A percentile compares a stretch with the other conserved stretches of the same genome.
phyloP scores from a whole-genome alignment of 768 basidiomycete species.

The Harrya chromipes region DNA sequence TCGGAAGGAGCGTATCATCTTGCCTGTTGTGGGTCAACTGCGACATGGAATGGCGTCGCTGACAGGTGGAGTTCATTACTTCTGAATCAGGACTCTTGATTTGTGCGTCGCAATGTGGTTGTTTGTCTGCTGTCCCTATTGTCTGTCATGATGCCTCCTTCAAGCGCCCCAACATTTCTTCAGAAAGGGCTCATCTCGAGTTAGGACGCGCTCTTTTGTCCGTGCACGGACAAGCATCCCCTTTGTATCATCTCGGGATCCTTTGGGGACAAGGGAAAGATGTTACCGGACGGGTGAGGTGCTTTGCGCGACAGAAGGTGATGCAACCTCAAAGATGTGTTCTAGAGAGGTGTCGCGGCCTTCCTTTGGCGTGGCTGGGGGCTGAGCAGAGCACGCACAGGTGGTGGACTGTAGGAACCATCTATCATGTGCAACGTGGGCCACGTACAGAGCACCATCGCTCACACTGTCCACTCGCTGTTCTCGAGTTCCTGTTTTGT shows the following conservation, averaged over 20 bases:
- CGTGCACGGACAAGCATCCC: slow-evolving; percentile 42
- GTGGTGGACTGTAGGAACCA: slow-evolving; percentile 7
- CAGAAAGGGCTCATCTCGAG: slow-evolving; percentile 45
- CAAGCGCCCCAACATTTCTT: slow-evolving; percentile 42
- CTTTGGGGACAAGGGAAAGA: slow-evolving; percentile 44
- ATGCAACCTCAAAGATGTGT: slow-evolving; percentile 11
- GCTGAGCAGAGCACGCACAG: slow-evolving; percentile 44
- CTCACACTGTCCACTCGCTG: slow-evolving; percentile 30
- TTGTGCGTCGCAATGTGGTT: slow-evolving; percentile 12
- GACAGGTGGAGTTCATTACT: slow-evolving; percentile 11
- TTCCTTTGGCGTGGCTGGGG: slow-evolving; percentile 19
- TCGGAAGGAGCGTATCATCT: slow-evolving; percentile 27
- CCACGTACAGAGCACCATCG: slow-evolving; percentile 34
- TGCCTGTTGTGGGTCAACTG: slow-evolving; percentile 20
- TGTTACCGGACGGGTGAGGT: slow-evolving; percentile 48
- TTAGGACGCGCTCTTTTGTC: slow-evolving; percentile 12
- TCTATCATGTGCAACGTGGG: slow-evolving; percentile 20
- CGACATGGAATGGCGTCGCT: slow-evolving; percentile 23
- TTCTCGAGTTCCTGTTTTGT: slow-evolving; percentile 16
- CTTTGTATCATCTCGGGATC: slow-evolving; percentile 54
- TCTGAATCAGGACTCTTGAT: slow-evolving; percentile 1
- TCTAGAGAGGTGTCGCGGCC: slow-evolving; percentile 54
- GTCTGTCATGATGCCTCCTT: slow-evolving; percentile 40
- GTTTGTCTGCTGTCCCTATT: slow-evolving; percentile 22
- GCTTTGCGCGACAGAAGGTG: slow-evolving; percentile 20